Evolutionary conservation across 2,329 filamentous ascomycete species (phyloP).

Genomic region (Exserohilum rostratum): DNA sequence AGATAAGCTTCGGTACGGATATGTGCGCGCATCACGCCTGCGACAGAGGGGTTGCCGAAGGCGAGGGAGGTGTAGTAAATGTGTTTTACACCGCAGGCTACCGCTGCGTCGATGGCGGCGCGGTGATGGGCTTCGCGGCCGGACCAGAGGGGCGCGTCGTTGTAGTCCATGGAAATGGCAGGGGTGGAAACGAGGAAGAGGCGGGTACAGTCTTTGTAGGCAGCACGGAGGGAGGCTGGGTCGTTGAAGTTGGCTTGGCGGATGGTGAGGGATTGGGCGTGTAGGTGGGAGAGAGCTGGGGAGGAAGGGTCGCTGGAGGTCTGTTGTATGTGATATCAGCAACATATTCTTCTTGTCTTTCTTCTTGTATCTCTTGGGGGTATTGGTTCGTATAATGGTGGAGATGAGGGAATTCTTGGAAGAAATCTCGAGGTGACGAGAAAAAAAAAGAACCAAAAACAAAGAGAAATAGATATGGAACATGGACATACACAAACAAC

Average conservation of each 20-base stretch:
- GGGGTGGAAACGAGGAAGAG: conserved; percentile 56
- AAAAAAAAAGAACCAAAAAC: neutral
- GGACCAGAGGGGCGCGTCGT: conserved; percentile 48
- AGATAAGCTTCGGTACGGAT: conserved; percentile 54
- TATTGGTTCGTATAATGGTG: too few species aligned
- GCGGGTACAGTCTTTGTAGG: conserved; percentile 47
- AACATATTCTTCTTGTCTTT: too few species aligned
- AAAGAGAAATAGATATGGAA: too few species aligned
- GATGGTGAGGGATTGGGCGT: conserved; percentile 40
- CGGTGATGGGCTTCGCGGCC: conserved; percentile 55
- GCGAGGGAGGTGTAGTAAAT: conserved; percentile 56
- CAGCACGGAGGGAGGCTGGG: conserved; percentile 39
- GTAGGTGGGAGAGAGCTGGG: conserved; percentile 37
- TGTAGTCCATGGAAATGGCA: conserved; percentile 53
- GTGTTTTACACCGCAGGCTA: conserved; percentile 50
- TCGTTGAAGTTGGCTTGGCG: conserved; percentile 51
- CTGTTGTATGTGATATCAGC: conserved; percentile 12
- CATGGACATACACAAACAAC: conserved; percentile 47
- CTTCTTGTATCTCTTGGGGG: conserved; percentile 6
- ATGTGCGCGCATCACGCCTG: conserved; percentile 55
- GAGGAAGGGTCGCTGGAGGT: conserved; percentile 27
- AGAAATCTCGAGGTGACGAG: too few species aligned
- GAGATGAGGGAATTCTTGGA: neutral
- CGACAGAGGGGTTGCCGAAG: conserved; percentile 50
- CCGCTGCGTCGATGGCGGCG: conserved; percentile 51